phyloP scores from a whole-genome alignment of 2,329 filamentous ascomycete species.

The Geosmithia flava region DNA sequence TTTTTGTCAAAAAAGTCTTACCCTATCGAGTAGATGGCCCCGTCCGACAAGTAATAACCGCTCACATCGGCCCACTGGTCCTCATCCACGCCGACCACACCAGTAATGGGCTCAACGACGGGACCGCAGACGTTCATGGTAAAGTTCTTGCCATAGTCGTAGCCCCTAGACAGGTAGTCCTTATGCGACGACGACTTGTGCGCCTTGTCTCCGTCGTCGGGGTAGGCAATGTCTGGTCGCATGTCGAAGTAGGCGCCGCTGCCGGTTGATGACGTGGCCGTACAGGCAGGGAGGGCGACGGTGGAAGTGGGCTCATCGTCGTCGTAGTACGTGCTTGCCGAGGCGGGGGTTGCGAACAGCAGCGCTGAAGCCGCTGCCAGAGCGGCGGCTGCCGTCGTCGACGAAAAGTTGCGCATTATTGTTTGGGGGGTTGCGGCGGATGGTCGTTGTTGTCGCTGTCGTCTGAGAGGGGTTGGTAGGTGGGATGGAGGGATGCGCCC shows the following conservation, averaged over 20 bases:
- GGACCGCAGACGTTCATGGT: constrained; percentile 72
- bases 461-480: background rate
- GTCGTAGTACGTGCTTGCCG: constrained; percentile 10
- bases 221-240: constrained; percentile 38
- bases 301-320: constrained; percentile 27
- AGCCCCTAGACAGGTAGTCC: constrained; percentile 55
- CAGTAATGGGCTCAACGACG: constrained; percentile 53
- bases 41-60: constrained; percentile 59
- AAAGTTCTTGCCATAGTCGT: constrained; percentile 71
- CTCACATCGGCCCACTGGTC: constrained; percentile 59
- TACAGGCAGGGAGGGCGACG: constrained; percentile 33
- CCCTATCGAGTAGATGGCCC: constrained; percentile 64
- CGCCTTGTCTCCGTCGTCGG: constrained; percentile 27
- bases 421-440: background rate
- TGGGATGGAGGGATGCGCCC: background rate
- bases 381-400: constrained; percentile 10
- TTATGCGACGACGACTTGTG: constrained; percentile 27
- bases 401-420: background rate
- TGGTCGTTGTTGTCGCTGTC: too few species aligned
- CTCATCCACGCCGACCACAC: constrained; percentile 53
- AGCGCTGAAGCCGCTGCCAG: constrained; percentile 20
- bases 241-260: constrained; percentile 48
- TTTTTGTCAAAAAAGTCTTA: constrained; percentile 24
- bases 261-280: constrained; percentile 40
- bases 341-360: background rate